These are phyloP conservation scores for Leishmania aethiopica DNA, from an alignment of 208 protist genomes.

Conservation along the genomic window DNA sequence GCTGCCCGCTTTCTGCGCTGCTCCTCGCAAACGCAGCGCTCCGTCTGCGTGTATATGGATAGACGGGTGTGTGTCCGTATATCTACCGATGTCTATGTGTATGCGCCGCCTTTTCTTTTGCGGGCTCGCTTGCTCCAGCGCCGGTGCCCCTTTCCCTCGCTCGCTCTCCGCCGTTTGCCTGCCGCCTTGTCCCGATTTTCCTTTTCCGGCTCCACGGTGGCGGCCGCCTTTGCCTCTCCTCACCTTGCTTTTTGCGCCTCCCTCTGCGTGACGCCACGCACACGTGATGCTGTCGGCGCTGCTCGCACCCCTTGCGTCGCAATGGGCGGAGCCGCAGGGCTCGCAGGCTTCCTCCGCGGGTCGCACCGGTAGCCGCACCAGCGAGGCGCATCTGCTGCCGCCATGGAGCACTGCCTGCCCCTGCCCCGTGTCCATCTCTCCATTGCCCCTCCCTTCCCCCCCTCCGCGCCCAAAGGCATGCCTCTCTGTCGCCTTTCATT, in stretches of 20 bases:
- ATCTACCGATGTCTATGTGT: too few relatives aligned
- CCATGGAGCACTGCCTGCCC: background rate
- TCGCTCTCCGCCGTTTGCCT: background rate
- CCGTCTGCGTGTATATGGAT: background rate
- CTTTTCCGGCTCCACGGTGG: background rate
- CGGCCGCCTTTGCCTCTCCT: background rate
- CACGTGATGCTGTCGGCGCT: background rate
- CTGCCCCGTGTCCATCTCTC: background rate
- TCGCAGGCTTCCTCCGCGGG: background rate
- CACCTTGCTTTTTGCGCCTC: background rate
- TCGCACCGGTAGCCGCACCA: background rate
- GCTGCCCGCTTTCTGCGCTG: slow-evolving; percentile 4
- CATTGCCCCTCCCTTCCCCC: too few relatives aligned
- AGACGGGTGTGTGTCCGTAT: too few relatives aligned
- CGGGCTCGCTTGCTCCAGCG: background rate
- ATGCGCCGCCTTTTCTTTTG: too few relatives aligned
- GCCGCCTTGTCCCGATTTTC: background rate
- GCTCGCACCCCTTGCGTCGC: background rate
- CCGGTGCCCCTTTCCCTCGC: background rate
- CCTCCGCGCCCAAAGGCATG: background rate
- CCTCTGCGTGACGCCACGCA: background rate
- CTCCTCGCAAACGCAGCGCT: background rate
- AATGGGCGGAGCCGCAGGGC: background rate
- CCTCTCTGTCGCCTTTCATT: background rate
- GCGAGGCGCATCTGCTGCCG: background rate